Conservation (phyloP, 371 early-diverging fungal species). For the Phascolomyces articulosus region DNA sequence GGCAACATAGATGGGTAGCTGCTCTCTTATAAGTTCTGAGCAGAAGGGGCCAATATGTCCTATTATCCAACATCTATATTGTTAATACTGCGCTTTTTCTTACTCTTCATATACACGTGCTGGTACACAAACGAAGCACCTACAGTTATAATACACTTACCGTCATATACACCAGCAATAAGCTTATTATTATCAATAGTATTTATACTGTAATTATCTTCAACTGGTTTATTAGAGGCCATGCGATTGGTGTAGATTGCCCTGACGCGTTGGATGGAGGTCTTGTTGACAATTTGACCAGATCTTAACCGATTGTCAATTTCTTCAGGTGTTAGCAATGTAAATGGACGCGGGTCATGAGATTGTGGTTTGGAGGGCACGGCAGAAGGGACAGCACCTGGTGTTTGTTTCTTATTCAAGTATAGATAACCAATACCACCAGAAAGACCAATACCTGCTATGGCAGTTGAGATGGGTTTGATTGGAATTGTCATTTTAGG, state of each 20-base stretch:
- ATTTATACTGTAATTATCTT: slow-evolving; percentile 48
- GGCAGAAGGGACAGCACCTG: background rate
- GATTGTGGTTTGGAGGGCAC: slow-evolving; percentile 8
- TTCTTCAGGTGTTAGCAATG: slow-evolving; percentile 27
- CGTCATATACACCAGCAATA: slow-evolving; percentile 55
- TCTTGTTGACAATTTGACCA: slow-evolving; percentile 31
- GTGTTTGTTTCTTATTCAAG: slow-evolving; percentile 5
- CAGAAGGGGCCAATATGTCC: slow-evolving; percentile 52
- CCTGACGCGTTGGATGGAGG: slow-evolving; percentile 22
- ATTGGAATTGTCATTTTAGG: background rate
- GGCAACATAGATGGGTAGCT: slow-evolving; percentile 50
- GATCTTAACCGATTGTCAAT: slow-evolving; percentile 34
- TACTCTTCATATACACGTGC: too few species aligned
- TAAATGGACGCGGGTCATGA: slow-evolving; percentile 38
- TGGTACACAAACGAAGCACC: background rate
- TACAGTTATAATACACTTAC: slow-evolving; percentile 14
- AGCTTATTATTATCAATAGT: slow-evolving; percentile 28
- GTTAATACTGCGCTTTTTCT: too few species aligned
- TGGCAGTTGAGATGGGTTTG: slow-evolving; percentile 16
- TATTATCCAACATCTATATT: slow-evolving; percentile 4
- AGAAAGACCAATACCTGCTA: slow-evolving; percentile 28
- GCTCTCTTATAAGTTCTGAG: slow-evolving; percentile 35
- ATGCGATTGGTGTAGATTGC: slow-evolving; percentile 43
- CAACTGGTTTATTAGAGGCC: slow-evolving; percentile 48
- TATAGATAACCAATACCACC: slow-evolving; percentile 28